phyloP scores from a whole-genome alignment of 345 rosid species.

The Physaria fendleri region DNA sequence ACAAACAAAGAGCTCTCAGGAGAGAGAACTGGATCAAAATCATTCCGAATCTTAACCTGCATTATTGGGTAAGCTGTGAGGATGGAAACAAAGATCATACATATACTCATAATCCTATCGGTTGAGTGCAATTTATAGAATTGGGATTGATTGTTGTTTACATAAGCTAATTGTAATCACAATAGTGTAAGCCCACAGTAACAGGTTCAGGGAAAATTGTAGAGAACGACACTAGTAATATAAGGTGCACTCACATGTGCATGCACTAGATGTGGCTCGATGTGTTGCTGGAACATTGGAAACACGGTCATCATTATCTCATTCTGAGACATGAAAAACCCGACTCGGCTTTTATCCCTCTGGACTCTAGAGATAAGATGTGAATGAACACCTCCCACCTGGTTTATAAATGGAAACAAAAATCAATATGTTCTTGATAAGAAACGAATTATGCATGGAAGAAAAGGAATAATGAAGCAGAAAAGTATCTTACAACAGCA shows the following conservation, averaged over 20 bases:
- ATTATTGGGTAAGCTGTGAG: conserved; percentile 10
- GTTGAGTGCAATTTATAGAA: background rate
- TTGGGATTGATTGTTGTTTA: background rate
- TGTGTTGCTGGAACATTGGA: conserved; percentile 98
- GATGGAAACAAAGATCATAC: conserved; percentile 3
- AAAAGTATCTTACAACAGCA: conserved; percentile 78
- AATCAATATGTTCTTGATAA: conserved; percentile 11
- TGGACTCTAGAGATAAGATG: conserved; percentile 97
- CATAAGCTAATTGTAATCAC: background rate
- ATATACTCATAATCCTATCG: background rate
- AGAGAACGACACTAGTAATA: background rate
- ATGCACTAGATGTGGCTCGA: conserved; percentile 98
- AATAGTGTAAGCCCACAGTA: background rate
- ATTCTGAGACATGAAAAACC: conserved; percentile 88
- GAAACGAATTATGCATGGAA: conserved; percentile 3
- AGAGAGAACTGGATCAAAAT: conserved; percentile 99
- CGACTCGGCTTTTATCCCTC: conserved; percentile 91
- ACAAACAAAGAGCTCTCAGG: conserved; percentile 99
- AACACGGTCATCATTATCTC: conserved; percentile 98
- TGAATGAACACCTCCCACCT: conserved; percentile 99
- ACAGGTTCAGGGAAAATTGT: background rate
- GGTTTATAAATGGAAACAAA: conserved; percentile 27
- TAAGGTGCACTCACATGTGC: conserved; percentile 85
- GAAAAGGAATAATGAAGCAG: conserved; percentile 17
- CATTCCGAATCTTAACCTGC: conserved; percentile 98